Conservation (phyloP, 78 protist species). For the Pigoraptor vietnamica region DNA sequence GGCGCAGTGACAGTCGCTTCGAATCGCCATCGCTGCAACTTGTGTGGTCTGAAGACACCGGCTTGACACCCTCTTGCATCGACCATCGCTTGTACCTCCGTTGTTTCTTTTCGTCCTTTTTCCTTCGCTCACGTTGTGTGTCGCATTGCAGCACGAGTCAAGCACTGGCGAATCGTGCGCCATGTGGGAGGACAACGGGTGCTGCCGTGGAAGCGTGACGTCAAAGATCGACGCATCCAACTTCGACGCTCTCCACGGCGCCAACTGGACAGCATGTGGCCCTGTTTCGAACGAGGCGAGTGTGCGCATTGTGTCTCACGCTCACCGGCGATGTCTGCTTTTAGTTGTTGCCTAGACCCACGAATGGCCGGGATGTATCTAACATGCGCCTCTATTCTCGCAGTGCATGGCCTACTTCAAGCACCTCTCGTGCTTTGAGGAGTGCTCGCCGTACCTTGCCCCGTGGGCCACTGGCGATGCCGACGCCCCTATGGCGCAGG, state of each 20-base stretch:
- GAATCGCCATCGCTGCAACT: background rate
- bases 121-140: background rate
- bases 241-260: background rate
- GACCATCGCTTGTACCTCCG: no score
- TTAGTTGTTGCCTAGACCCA: background rate
- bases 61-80: no score
- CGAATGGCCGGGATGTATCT: background rate
- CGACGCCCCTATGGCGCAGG: background rate
- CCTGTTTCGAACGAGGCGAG: background rate
- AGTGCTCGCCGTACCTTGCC: background rate
- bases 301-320: background rate
- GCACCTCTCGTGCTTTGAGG: background rate
- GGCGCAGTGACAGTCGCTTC: background rate
- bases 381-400: background rate
- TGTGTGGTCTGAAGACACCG: no score
- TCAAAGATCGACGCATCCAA: background rate
- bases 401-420: background rate
- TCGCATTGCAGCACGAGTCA: background rate
- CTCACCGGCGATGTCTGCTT: background rate
- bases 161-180: background rate
- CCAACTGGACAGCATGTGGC: background rate
- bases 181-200: background rate
- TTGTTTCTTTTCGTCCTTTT: no score
- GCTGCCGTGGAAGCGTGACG: background rate
- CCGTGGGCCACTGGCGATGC: background rate